Evolutionary conservation across 139 green algal genomes (phyloP), one percentile per base, ranked within the genome.

Genomic region (Diplosphaera chodatii): DNA sequence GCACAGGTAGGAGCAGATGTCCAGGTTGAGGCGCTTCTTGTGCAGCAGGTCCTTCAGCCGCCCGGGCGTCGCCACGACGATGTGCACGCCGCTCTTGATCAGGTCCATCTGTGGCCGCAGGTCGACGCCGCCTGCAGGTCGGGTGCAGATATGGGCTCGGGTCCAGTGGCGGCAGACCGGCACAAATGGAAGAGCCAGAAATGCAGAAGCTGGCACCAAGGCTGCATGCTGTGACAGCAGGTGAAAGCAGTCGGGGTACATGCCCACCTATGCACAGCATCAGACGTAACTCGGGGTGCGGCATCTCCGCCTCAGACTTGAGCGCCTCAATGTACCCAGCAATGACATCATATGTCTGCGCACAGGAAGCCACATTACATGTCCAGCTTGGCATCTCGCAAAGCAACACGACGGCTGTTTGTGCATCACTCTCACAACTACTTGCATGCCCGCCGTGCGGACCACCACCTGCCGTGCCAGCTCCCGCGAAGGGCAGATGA

Each of bases 401-500:
- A n/a, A n/a, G n/a, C n/a, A n/a, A n/a, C n/a, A n/a, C n/a, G n/a
- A n/a, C n/a, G n/a, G n/a, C n/a, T n/a, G n/a, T n/a, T n/a, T n/a
- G n/a, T n/a, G n/a, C n/a, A n/a, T n/a, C n/a, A n/a, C n/a, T n/a
- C n/a, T n/a, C n/a, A n/a, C n/a, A n/a, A n/a, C n/a, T n/a, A 48
- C 37, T 13, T 13, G 13, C 3, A 25, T n/a, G 16, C 48, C 22
- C 13, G 3, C 48, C 48, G 8, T 25, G 48, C 16, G 4, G 3
- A 25, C 18, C 3, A 4, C 25, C 48, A 59, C 98, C 83, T 98
- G 93, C 0, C 86, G 79, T 0, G 95, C 95, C 59, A 99, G 86
- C 89, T 99, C 95, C 1, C 95, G 82, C 1, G 89, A 97, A 0
- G 95, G 95, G 75, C 92, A 98, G 23, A 99, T 79, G 31, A 98